phyloP scores from a whole-genome alignment of 192 early-diverging fungal species.

The Blastocladiella britannica region DNA sequence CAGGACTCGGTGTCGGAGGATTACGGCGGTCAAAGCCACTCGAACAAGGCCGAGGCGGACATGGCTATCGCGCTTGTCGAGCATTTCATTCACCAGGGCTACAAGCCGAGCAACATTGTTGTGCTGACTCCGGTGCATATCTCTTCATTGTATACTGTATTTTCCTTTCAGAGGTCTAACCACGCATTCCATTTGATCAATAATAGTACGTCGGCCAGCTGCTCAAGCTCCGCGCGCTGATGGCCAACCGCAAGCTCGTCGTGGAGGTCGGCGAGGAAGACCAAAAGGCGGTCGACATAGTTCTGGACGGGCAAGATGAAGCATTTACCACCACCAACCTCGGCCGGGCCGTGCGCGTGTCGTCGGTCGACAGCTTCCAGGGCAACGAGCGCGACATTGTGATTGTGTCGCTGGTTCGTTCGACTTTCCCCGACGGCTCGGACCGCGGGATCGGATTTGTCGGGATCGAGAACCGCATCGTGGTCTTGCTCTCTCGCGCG shows the following conservation, averaged over 20 bases:
- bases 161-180: too few species aligned
- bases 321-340: too few species aligned
- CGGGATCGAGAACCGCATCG: slow-evolving; percentile 14
- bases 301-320: too few species aligned
- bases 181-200: too few species aligned
- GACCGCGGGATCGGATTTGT: slow-evolving; percentile 12
- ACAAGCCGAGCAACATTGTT: slow-evolving; percentile 8
- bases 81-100: slow-evolving; percentile 15
- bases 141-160: too few species aligned
- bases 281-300: too few species aligned
- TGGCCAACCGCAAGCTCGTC: slow-evolving; percentile 1
- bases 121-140: slow-evolving; percentile 20
- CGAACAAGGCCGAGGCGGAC: slow-evolving; percentile 11
- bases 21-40: slow-evolving; percentile 3
- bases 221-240: slow-evolving; percentile 4
- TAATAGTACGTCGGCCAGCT: slow-evolving; percentile 21
- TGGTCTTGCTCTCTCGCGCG: slow-evolving; percentile 16
- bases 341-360: too few species aligned
- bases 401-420: slow-evolving; percentile 13
- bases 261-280: slow-evolving; percentile 11
- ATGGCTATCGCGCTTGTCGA: slow-evolving; percentile 12
- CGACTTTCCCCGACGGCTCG: background rate
- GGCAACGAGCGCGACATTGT: slow-evolving; percentile 20
- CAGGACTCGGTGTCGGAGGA: slow-evolving; percentile 5
- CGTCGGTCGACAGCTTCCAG: slow-evolving; percentile 22